A percentile compares a stretch with the other conserved stretches of the same genome.
Conservation (phyloP, 768 basidiomycete genomes). For the Lactifluus piperatus region DNA sequence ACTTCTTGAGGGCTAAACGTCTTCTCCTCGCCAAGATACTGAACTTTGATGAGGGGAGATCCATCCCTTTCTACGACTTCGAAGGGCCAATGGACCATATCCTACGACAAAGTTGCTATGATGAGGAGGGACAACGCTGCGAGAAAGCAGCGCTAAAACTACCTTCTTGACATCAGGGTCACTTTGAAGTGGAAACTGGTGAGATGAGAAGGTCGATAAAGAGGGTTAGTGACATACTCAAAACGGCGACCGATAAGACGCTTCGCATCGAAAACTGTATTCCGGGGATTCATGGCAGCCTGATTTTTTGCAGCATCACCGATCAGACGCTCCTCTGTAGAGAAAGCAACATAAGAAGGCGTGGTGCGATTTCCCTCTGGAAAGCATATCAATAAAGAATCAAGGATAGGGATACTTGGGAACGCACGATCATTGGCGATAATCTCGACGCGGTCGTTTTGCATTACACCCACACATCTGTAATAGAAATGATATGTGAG, state of each 20-base stretch:
- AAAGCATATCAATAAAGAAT: slow-evolving; percentile 1
- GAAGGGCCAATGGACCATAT: slow-evolving; percentile 97
- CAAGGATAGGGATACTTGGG: background rate
- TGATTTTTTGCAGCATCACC: slow-evolving; percentile 99
- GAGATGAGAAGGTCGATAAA: slow-evolving; percentile 5
- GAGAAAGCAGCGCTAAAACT: background rate
- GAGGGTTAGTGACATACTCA: slow-evolving; percentile 48
- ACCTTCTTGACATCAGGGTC: slow-evolving; percentile 94
- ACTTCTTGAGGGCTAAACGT: slow-evolving; percentile 98
- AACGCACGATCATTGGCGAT: slow-evolving; percentile 91
- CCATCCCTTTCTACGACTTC: slow-evolving; percentile 94
- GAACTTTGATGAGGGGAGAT: slow-evolving; percentile 92
- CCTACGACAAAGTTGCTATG: slow-evolving; percentile 37
- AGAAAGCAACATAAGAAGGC: slow-evolving; percentile 99
- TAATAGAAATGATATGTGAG: slow-evolving; percentile 22
- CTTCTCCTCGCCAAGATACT: slow-evolving; percentile 92
- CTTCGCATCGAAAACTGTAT: slow-evolving; percentile 99
- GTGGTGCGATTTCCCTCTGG: slow-evolving; percentile 97
- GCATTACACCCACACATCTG: slow-evolving; percentile 98
- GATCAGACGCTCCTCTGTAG: slow-evolving; percentile 90
- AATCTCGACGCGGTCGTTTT: slow-evolving; percentile 99
- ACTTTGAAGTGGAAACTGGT: slow-evolving; percentile 31
- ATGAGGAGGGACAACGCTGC: background rate
- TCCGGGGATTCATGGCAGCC: slow-evolving; percentile 98
- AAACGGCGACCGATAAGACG: slow-evolving; percentile 97